These are phyloP conservation scores for Mycena albidolilacea DNA, from an alignment of 768 basidiomycete genomes.

Conservation along the genomic window DNA sequence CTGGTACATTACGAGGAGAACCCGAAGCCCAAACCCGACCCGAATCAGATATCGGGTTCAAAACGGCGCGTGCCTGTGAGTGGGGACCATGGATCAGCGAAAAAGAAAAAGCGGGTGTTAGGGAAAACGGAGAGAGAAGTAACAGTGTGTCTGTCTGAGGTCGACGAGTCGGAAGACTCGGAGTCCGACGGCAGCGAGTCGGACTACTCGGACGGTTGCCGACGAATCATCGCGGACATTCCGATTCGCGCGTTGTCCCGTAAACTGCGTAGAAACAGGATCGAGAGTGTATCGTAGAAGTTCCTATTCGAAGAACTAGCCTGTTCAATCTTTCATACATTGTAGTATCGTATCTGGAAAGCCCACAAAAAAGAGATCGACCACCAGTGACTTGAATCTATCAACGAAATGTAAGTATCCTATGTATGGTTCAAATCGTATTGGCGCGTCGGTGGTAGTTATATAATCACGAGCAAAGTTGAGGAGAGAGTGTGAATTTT, in stretches of 20 bases:
- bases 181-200: not conserved
- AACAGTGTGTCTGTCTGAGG: too few relatives aligned
- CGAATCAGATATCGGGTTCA: not conserved
- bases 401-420: too few relatives aligned
- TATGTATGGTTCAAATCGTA: too few relatives aligned
- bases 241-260: slow-evolving; percentile 17
- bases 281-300: too few relatives aligned
- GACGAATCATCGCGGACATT: not conserved
- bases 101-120: slow-evolving; percentile 13
- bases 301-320: too few relatives aligned
- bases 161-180: slow-evolving; percentile 1
- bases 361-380: too few relatives aligned
- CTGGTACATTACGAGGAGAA: slow-evolving; percentile 30
- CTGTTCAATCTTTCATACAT: too few relatives aligned
- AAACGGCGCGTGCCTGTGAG: not conserved
- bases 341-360: too few relatives aligned
- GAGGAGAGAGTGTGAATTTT: too few relatives aligned
- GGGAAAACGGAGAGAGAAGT: not conserved
- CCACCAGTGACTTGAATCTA: too few relatives aligned
- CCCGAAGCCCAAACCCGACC: slow-evolving; percentile 15
- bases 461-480: too few relatives aligned
- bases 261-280: not conserved
- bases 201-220: not conserved
- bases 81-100: slow-evolving; percentile 1
- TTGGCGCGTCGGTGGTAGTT: too few relatives aligned